Base-by-base conservation (phyloP, 441 rosid genomes). In the Geranium incanum region DNA sequence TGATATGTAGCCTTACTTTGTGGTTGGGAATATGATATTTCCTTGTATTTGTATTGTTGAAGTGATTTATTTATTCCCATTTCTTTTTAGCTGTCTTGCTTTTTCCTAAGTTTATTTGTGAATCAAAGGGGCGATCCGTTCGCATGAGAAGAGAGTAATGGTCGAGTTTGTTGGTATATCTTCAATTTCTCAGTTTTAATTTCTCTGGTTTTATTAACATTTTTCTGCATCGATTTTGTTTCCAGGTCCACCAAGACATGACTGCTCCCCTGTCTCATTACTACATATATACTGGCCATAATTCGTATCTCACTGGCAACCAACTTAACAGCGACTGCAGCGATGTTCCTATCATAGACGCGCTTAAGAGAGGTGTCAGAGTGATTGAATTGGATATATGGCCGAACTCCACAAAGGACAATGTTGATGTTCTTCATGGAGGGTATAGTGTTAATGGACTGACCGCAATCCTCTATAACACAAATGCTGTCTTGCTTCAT, bases 291-390 rank as follows among this genome's bases (percentile, higher is more conserved):
- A 93, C 97, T 13, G 96, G 98, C 63, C 97, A 91, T 72, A 93
- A 93, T 76, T 89, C 98, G 0, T 93, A 93, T 79, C 82, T 93
- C 39, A 93, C 96, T 1, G 96, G 97, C 72, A 93, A 93, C 80
- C 98, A 93, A 73, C 89, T 93, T 12, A 93, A 85, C 62, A 93
- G 98, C 73, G 96, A 91, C 68, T 91, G 97, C 83, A 93, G 98
- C 28, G 96, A 91, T 38, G 76, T 83, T 36, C 98, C 98, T 5
- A 91, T 90, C 73, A 83, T 88, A 75, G 55, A 78, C 5, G 97
- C 98, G 1, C 74, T 93, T 75, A 65, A 81, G 68, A 85, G 71
- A 78, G 98, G 98, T 69, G 97, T 93, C 9, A 81, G 97, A 66
- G 98, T 90, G 23, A 85, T 94, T 75, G 96, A 94, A 72, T 79